A percentile compares a stretch with the other conserved stretches of the same genome.
Conservation (phyloP, 2,329 filamentous ascomycete species). For the Penicillium nordicum region DNA sequence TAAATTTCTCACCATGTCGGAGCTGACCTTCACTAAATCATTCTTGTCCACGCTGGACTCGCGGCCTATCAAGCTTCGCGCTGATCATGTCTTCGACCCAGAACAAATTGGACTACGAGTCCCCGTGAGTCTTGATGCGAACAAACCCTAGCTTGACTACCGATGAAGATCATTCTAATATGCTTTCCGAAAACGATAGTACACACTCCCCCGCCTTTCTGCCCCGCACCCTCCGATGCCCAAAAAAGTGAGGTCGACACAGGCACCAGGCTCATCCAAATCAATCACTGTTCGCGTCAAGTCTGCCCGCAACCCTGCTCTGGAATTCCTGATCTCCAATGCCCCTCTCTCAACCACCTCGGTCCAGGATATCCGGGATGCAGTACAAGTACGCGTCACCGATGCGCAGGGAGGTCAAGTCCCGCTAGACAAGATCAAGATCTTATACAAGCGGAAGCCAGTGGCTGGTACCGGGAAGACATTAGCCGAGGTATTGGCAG, state of each 20-base stretch:
- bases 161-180: background rate
- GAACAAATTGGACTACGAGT: slow-evolving; percentile 70
- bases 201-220: slow-evolving; percentile 47
- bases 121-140: slow-evolving; percentile 57
- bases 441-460: slow-evolving; percentile 85
- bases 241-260: slow-evolving; percentile 36
- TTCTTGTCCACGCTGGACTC: slow-evolving; percentile 79
- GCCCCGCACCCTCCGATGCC: slow-evolving; percentile 44
- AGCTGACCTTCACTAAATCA: slow-evolving; percentile 76
- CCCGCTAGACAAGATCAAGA: slow-evolving; percentile 71
- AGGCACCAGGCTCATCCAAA: slow-evolving; percentile 40
- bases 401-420: slow-evolving; percentile 41
- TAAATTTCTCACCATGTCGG: slow-evolving; percentile 58
- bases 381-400: slow-evolving; percentile 61
- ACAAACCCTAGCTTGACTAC: background rate
- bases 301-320: slow-evolving; percentile 68
- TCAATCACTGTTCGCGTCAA: slow-evolving; percentile 37
- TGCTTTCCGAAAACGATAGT: slow-evolving; percentile 29
- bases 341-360: slow-evolving; percentile 65
- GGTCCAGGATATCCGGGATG: slow-evolving; percentile 72
- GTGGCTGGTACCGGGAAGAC: slow-evolving; percentile 71
- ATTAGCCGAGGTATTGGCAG: slow-evolving; percentile 66
- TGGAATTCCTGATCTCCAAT: slow-evolving; percentile 62
- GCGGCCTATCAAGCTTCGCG: slow-evolving; percentile 73
- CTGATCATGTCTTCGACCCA: slow-evolving; percentile 86